phyloP scores from a whole-genome alignment of 1,139 yeast species.

The Pichia sp. region DNA sequence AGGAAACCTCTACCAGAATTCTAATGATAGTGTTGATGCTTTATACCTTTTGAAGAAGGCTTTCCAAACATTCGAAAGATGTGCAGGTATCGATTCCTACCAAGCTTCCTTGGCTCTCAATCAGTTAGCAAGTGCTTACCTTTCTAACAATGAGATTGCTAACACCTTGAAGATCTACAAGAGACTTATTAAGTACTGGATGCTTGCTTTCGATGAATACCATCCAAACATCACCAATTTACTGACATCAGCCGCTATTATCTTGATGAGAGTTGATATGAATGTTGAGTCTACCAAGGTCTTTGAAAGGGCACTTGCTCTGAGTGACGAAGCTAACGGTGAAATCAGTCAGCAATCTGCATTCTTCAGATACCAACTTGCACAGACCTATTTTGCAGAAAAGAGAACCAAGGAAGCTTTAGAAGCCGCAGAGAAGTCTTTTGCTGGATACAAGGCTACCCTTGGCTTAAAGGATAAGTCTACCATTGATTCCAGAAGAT shows the following conservation, averaged over 20 bases:
- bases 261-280: slow-evolving; percentile 48
- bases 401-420: slow-evolving; percentile 51
- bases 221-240: slow-evolving; percentile 70
- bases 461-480: slow-evolving; percentile 58
- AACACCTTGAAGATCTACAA: slow-evolving; percentile 59
- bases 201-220: slow-evolving; percentile 41
- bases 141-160: slow-evolving; percentile 47
- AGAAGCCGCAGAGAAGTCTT: slow-evolving; percentile 45
- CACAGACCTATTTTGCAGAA: slow-evolving; percentile 51
- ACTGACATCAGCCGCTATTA: slow-evolving; percentile 56
- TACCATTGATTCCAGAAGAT: slow-evolving; percentile 56
- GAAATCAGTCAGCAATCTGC: slow-evolving; percentile 52
- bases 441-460: slow-evolving; percentile 45
- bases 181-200: slow-evolving; percentile 56
- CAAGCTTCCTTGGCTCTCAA: slow-evolving; percentile 68
- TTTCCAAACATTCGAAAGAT: slow-evolving; percentile 68
- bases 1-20: slow-evolving; percentile 24
- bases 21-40: slow-evolving; percentile 39
- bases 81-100: slow-evolving; percentile 71
- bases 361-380: slow-evolving; percentile 55
- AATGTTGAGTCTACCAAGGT: slow-evolving; percentile 42
- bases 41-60: slow-evolving; percentile 67
- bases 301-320: slow-evolving; percentile 39
- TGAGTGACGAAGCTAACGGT: slow-evolving; percentile 35
- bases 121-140: slow-evolving; percentile 70